phyloP scores from a whole-genome alignment of 257 asterid species.

The Salvia hispanica region DNA sequence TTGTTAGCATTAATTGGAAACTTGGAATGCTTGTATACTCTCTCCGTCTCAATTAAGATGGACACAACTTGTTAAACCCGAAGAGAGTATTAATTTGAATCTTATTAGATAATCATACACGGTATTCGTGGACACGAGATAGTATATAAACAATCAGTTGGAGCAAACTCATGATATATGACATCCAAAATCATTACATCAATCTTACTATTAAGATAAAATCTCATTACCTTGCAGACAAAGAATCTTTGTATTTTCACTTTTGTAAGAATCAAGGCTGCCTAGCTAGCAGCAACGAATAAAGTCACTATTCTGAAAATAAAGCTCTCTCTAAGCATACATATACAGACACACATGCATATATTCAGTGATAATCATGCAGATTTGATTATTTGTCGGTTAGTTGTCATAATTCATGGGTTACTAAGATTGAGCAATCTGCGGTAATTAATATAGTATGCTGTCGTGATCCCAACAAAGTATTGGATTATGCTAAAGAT shows the following conservation, averaged over 20 bases:
- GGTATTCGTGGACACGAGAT: background rate
- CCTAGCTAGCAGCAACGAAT: too few species aligned
- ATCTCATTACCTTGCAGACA: slow-evolving; percentile 30
- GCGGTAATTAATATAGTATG: too few species aligned
- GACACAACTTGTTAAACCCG: too few species aligned
- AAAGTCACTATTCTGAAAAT: too few species aligned
- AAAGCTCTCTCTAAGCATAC: slow-evolving; percentile 6
- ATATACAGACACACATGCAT: slow-evolving; percentile 30
- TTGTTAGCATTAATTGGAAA: too few species aligned
- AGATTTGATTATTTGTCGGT: slow-evolving; percentile 68
- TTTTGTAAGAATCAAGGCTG: slow-evolving; percentile 37
- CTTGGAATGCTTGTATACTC: too few species aligned
- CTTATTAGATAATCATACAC: too few species aligned
- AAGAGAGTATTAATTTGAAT: too few species aligned
- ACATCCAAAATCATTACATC: background rate
- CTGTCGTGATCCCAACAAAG: background rate
- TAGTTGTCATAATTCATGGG: slow-evolving; percentile 38
- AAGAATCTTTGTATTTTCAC: slow-evolving; percentile 52
- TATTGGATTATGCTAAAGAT: slow-evolving; percentile 1
- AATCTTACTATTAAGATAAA: background rate
- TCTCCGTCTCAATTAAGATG: too few species aligned
- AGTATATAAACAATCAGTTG: background rate
- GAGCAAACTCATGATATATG: background rate
- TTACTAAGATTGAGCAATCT: background rate
- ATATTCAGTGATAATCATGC: slow-evolving; percentile 41